phyloP scores from a whole-genome alignment of 495 filamentous ascomycete species.

The Bryoglossum gracile region DNA sequence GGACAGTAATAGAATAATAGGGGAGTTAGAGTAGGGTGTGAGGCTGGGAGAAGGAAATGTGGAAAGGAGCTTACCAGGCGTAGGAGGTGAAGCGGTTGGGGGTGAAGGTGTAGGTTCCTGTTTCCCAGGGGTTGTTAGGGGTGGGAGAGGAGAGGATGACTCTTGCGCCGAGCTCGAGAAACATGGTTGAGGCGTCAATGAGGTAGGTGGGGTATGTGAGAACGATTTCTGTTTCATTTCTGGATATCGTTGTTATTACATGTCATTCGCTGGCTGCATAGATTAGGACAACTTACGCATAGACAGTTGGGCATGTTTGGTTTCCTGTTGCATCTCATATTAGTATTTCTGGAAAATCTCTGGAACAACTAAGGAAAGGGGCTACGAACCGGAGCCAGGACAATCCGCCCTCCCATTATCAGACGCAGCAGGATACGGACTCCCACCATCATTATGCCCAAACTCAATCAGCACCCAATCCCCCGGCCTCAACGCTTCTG shows the following conservation, averaged over 20 bases:
- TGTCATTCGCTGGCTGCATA: too few relatives aligned
- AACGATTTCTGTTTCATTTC: slow-evolving; percentile 47
- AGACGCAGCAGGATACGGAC: slow-evolving; percentile 17
- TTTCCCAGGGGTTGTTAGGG: slow-evolving; percentile 48
- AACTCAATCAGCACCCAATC: slow-evolving; percentile 46
- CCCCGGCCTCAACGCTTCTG: slow-evolving; percentile 29
- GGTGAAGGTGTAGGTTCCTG: slow-evolving; percentile 37
- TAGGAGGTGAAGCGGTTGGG: slow-evolving; percentile 45
- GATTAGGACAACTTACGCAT: slow-evolving; percentile 13
- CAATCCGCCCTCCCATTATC: slow-evolving; percentile 54
- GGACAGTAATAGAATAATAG: too few relatives aligned
- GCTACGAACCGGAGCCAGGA: slow-evolving; percentile 5
- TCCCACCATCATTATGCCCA: slow-evolving; percentile 40
- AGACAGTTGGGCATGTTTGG: slow-evolving; percentile 46
- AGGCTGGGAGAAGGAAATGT: neutral
- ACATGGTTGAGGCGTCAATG: slow-evolving; percentile 44
- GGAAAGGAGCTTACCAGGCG: slow-evolving; percentile 25
- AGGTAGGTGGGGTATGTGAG: slow-evolving; percentile 52
- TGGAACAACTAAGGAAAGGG: neutral
- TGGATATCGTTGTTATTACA: slow-evolving; percentile 13
- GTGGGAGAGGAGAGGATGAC: slow-evolving; percentile 52
- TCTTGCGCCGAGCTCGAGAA: slow-evolving; percentile 47
- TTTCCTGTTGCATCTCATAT: slow-evolving; percentile 42
- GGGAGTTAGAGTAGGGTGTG: neutral
- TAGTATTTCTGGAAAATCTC: too few relatives aligned